A percentile compares a stretch with the other conserved stretches of the same genome.
phyloP scores from a whole-genome alignment of 345 rosid genomes.

The Abelmoschus esculentus region DNA sequence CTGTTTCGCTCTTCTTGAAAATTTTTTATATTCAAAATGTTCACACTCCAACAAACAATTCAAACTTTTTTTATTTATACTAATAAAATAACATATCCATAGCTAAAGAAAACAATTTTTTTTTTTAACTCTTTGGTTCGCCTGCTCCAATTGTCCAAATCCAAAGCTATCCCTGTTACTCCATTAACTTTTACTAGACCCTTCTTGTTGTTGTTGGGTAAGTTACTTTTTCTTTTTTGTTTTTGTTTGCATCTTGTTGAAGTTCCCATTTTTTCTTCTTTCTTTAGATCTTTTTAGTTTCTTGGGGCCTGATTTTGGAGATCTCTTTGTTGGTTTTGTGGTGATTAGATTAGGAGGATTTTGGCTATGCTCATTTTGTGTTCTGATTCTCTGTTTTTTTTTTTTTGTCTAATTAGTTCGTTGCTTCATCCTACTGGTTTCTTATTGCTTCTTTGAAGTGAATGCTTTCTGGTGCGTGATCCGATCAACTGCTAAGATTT shows the following conservation, averaged over 20 bases:
- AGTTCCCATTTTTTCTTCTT: background rate
- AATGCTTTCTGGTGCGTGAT: background rate
- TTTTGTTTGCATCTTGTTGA: background rate
- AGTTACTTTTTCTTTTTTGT: background rate
- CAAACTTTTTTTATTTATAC: background rate
- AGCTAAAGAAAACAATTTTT: slow-evolving; percentile 2
- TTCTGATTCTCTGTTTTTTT: background rate
- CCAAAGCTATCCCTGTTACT: slow-evolving; percentile 11
- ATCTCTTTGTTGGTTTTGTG: slow-evolving; percentile 13
- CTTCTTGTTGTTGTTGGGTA: slow-evolving; percentile 12
- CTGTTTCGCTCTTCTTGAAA: background rate
- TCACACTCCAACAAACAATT: background rate
- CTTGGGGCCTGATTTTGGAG: background rate
- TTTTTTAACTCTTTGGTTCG: background rate
- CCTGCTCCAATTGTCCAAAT: slow-evolving; percentile 13
- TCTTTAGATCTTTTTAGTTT: no score
- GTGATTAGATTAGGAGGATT: slow-evolving; percentile 19
- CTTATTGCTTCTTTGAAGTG: background rate
- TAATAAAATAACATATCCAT: slow-evolving; percentile 14
- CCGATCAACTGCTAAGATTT: background rate
- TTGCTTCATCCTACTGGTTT: background rate
- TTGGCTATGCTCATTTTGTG: background rate
- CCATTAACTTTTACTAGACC: background rate
- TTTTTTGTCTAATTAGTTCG: background rate
- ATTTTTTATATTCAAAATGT: background rate